A percentile compares a stretch with the other conserved stretches of the same genome.
phyloP scores from a whole-genome alignment of 139 green algal genomes.

The Tetraselmis chui region DNA sequence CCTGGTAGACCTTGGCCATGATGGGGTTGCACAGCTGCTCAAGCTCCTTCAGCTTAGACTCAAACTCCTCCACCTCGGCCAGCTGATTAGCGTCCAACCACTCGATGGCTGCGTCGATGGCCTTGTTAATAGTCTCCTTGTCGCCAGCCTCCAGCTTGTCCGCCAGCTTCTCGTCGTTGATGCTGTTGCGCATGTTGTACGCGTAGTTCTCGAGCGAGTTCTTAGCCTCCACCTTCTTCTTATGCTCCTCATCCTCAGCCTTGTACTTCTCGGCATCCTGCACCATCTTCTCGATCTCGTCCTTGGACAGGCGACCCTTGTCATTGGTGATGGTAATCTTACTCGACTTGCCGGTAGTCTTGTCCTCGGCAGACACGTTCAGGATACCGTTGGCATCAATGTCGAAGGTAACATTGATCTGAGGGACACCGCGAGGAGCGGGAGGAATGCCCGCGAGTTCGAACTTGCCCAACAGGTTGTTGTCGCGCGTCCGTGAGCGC shows the following conservation, averaged over 20 bases:
- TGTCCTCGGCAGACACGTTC: constrained; percentile 95
- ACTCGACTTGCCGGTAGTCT: constrained; percentile 90
- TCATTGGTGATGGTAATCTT: constrained; percentile 99
- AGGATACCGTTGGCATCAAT: constrained; percentile 99
- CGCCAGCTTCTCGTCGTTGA: constrained; percentile 79
- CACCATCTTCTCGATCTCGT: constrained; percentile 99
- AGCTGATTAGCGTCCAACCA: constrained; percentile 96
- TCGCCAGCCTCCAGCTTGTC: constrained; percentile 75
- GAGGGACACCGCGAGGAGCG: constrained; percentile 90
- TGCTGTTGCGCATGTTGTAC: constrained; percentile 92
- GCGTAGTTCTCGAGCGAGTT: constrained; percentile 90
- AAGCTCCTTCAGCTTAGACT: constrained; percentile 96
- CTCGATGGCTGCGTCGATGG: constrained; percentile 72
- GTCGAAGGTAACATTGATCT: constrained; percentile 97
- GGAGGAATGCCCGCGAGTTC: constrained; percentile 96
- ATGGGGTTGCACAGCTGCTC: constrained; percentile 90
- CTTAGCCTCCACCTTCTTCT: constrained; percentile 88
- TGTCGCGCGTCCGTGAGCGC: constrained; percentile 85
- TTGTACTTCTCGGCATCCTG: constrained; percentile 97
- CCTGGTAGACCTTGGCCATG: constrained; percentile 73
- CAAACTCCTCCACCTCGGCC: constrained; percentile 92
- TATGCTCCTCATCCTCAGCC: constrained; percentile 88
- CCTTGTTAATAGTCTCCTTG: constrained; percentile 84
- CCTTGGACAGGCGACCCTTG: constrained; percentile 95
- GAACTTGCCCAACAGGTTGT: constrained; percentile 98